Percentiles rank a stretch among this genome's conserved stretches.
Evolutionary conservation across 305 asterid genomes (phyloP).

Genomic region (Fraxinus platypoda): DNA sequence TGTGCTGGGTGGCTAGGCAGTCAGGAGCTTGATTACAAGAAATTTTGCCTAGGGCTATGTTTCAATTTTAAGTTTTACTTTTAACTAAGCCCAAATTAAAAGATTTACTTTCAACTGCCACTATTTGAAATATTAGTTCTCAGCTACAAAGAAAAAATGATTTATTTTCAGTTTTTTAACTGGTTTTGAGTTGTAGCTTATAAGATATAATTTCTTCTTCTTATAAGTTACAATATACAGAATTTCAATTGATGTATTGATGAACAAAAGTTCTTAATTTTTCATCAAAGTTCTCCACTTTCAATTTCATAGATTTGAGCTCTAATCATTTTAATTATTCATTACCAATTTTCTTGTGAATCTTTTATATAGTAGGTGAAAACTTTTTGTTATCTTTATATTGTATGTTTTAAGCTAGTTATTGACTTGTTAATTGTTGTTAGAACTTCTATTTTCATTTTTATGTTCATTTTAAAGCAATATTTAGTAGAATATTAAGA

Average conservation of each 20-base stretch:
- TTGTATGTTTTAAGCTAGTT: not conserved
- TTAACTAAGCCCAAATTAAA: not conserved
- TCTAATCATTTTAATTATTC: not conserved
- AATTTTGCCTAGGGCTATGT: too few relatives aligned
- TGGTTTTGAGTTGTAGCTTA: not conserved
- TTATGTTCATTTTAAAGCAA: not conserved
- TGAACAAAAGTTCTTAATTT: not conserved
- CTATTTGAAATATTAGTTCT: not conserved
- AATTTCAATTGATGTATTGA: not conserved
- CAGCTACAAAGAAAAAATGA: not conserved
- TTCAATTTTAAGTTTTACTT: not conserved
- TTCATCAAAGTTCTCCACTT: not conserved
- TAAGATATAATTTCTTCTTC: not conserved
- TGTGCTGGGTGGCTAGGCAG: too few relatives aligned
- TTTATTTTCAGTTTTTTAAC: not conserved
- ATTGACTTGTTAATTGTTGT: not conserved
- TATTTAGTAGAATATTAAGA: not conserved
- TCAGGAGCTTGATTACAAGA: not conserved
- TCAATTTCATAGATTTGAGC: not conserved
- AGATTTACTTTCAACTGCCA: not conserved
- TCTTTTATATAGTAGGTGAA: not conserved
- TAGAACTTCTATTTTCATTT: not conserved
- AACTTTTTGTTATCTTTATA: not conserved
- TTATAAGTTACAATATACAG: not conserved
- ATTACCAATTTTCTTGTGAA: not conserved